Base-by-base conservation (phyloP, 2,329 filamentous ascomycete genomes). In the Cytospora piceicola region DNA sequence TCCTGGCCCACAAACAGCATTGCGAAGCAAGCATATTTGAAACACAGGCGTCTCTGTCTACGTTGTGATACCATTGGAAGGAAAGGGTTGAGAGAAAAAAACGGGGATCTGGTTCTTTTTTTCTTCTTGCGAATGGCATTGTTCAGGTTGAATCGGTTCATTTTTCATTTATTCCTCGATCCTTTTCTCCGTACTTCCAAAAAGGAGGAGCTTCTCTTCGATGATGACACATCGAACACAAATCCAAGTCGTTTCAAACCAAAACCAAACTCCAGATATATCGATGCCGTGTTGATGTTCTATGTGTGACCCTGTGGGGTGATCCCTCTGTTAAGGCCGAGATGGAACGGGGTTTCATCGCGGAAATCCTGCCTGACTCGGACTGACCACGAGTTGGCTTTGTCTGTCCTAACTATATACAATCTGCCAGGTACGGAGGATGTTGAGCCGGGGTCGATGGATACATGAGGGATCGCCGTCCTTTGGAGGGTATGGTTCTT, bases 21-120 rank as follows among this genome's bases (percentile, higher is more conserved):
- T 67, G 66, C 55, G 63, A 65, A 56, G 46, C 59, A 59, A 51
- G 59, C 66, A 65, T 62, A 63, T 62, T 63, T 29, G 61, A 42
- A 34, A 22, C 42, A 22, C 60, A 57, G 56, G 65, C 61, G 65
- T 56, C 59, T 39, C 32, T 63, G 15, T 46, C 54, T 42, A 53
- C 56, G 56, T 66, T 58, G 56, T 61, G 65, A 64, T 64, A 64
- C 65, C 52, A 59, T 63, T 63, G 39, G 61, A 52, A 57, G 32
- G 54, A 32, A 17, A 57, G 54, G 30, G 39, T 46, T 27, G 39
- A 32, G 24, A 57, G 52, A 49, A 49, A 49, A 49, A 12, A n/a
- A 49, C 27, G 27, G 27, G 27, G 5, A 29, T 29, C 24, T 49
- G 46, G 46, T 49, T 49, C 46, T 49, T 24, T 49, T 24, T 49